These are phyloP conservation scores for Xylariaceae sp. DNA, from an alignment of 2,329 filamentous ascomycete genomes.

Conservation along the genomic window DNA sequence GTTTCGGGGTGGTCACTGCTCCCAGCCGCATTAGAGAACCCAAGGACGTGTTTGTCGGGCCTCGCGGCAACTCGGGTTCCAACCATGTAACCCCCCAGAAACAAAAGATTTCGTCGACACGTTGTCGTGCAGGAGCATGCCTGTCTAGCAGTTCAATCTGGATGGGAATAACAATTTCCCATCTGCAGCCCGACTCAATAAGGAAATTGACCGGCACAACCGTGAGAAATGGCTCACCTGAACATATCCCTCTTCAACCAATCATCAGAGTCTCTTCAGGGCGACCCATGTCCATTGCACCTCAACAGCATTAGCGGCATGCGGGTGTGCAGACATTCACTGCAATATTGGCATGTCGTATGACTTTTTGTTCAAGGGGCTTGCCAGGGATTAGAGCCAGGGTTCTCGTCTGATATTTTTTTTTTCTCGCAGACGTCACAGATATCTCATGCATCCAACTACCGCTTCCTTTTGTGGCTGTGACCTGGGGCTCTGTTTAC, in stretches of 20 bases:
- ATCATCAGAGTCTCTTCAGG: conserved; percentile 11
- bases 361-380: conserved; percentile 14
- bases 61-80: conserved; percentile 17
- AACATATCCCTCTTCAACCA: conserved; percentile 29
- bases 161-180: conserved; percentile 24
- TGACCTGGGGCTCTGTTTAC: conserved; percentile 14
- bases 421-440: conserved; percentile 15
- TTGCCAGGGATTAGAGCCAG: not conserved
- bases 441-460: conserved; percentile 2
- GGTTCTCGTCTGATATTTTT: conserved; percentile 15
- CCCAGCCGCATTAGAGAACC: too few relatives aligned
- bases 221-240: conserved; percentile 41
- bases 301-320: conserved; percentile 22
- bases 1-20: too few relatives aligned
- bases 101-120: conserved; percentile 23
- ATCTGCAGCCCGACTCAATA: conserved; percentile 31
- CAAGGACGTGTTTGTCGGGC: conserved; percentile 9
- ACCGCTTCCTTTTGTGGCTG: not conserved
- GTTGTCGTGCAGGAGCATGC: conserved; percentile 24
- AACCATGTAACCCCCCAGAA: conserved; percentile 22
- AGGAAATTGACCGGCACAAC: conserved; percentile 34
- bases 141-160: not conserved
- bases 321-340: conserved; percentile 12
- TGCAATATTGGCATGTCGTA: conserved; percentile 26
- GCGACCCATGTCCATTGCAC: not conserved